A percentile compares a stretch with the other conserved stretches of the same genome.
Evolutionary conservation across 2,329 filamentous ascomycete species (phyloP).

Genomic region (Cryphonectria naterciae): DNA sequence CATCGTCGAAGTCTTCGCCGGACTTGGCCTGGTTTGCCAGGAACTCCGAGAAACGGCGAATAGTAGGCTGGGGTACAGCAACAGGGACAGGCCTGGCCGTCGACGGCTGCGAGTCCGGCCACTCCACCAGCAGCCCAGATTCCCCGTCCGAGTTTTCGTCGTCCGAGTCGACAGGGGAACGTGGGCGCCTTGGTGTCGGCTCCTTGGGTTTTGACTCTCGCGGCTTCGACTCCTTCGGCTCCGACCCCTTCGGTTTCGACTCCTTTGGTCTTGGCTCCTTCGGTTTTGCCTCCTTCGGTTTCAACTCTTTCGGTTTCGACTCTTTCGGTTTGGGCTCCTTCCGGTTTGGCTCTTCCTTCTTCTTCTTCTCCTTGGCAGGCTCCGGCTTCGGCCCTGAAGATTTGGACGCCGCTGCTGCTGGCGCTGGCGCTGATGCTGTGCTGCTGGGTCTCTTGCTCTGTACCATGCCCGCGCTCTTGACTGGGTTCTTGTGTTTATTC

Average conservation of each 20-base stretch:
- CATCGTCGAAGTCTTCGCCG: conserved; percentile 47
- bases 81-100: conserved; percentile 35
- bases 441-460: conserved; percentile 31
- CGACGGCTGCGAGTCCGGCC: conserved; percentile 55
- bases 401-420: conserved; percentile 28
- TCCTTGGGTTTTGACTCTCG: not conserved
- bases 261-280: not conserved
- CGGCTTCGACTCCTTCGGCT: not conserved
- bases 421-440: not conserved
- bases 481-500: conserved; percentile 18
- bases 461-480: conserved; percentile 36
- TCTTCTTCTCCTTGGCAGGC: conserved; percentile 39
- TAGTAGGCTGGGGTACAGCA: conserved; percentile 46
- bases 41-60: conserved; percentile 59
- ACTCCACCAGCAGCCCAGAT: conserved; percentile 62
- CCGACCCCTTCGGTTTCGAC: not conserved
- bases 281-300: not conserved
- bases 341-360: conserved; percentile 26
- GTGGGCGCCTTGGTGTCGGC: conserved; percentile 4
- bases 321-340: no score
- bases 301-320: not conserved
- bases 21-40: conserved; percentile 45
- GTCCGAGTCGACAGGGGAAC: conserved; percentile 22
- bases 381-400: conserved; percentile 35
- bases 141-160: conserved; percentile 56